These are phyloP conservation scores for Boletus vinaceobasis DNA, from an alignment of 768 basidiomycete genomes.

Conservation along the genomic window DNA sequence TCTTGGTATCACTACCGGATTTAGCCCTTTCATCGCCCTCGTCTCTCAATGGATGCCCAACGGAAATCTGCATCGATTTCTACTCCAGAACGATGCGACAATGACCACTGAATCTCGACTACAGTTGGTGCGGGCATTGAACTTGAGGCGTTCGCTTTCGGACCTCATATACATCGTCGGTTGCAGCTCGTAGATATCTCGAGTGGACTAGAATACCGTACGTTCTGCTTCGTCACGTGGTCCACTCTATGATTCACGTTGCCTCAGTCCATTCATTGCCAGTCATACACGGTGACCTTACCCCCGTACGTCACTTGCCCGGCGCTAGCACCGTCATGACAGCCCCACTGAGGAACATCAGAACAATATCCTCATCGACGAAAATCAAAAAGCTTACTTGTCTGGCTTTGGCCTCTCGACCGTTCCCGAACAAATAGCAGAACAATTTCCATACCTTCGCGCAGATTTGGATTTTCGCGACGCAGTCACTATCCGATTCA, in stretches of 20 bases:
- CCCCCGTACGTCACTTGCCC: constrained; percentile 7
- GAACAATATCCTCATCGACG: constrained; percentile 17
- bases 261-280: constrained; percentile 13
- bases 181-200: constrained; percentile 14
- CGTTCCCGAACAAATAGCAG: constrained; percentile 12
- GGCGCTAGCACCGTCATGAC: background rate
- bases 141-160: background rate
- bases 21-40: constrained; percentile 4
- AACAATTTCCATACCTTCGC: constrained; percentile 9
- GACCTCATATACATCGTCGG: background rate
- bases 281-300: constrained; percentile 13
- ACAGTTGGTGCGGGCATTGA: constrained; percentile 3
- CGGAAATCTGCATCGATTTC: constrained; percentile 4
- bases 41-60: constrained; percentile 15
- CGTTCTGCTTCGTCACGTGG: background rate
- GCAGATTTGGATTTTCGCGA: constrained; percentile 10
- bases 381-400: constrained; percentile 2
- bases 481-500: constrained; percentile 11
- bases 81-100: background rate
- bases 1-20: constrained; percentile 14
- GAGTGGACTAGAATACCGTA: constrained; percentile 15
- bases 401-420: constrained; percentile 13
- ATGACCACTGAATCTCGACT: constrained; percentile 2
- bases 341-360: background rate
- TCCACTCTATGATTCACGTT: background rate